Percentiles rank a stretch among this genome's conserved stretches.
These are phyloP conservation scores for Chytriomyces confervae DNA, from an alignment of 192 early-diverging fungal genomes.

Conservation along the genomic window DNA sequence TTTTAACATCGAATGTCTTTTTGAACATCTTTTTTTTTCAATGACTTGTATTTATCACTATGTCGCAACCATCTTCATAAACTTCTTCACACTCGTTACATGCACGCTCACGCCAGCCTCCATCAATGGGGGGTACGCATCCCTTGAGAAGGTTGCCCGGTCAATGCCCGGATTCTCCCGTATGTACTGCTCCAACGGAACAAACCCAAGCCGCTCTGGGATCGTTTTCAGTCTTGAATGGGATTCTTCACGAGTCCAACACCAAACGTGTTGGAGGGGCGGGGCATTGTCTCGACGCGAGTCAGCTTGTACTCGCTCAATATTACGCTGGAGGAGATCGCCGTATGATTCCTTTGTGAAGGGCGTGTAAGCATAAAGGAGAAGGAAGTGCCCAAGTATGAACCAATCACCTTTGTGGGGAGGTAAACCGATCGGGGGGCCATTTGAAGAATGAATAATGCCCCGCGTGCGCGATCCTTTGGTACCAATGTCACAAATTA, in stretches of 20 bases:
- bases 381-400: neutral
- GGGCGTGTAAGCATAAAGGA: neutral
- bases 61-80: conserved; percentile 20
- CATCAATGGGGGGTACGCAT: conserved; percentile 44
- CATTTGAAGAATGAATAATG: conserved; percentile 50
- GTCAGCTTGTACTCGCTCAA: conserved; percentile 46
- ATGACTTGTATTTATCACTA: no score
- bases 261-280: conserved; percentile 46
- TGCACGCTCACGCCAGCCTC: conserved; percentile 43
- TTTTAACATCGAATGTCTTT: conserved; percentile 73
- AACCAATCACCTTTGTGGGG: conserved; percentile 37
- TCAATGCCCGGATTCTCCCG: conserved; percentile 42
- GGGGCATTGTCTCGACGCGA: conserved; percentile 32
- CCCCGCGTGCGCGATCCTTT: conserved; percentile 37
- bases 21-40: conserved; percentile 44
- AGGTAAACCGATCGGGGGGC: conserved; percentile 47
- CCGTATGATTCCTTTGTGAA: conserved; percentile 42
- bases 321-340: conserved; percentile 42
- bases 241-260: conserved; percentile 42
- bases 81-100: conserved; percentile 37
- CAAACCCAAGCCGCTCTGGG: conserved; percentile 47
- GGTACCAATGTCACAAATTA: neutral
- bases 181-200: conserved; percentile 48
- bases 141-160: conserved; percentile 38
- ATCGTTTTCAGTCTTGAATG: conserved; percentile 39